These are phyloP conservation scores for Ophiocordyceps camponoti-saundersi DNA, from an alignment of 2,329 filamentous ascomycete species.

Conservation along the genomic window DNA sequence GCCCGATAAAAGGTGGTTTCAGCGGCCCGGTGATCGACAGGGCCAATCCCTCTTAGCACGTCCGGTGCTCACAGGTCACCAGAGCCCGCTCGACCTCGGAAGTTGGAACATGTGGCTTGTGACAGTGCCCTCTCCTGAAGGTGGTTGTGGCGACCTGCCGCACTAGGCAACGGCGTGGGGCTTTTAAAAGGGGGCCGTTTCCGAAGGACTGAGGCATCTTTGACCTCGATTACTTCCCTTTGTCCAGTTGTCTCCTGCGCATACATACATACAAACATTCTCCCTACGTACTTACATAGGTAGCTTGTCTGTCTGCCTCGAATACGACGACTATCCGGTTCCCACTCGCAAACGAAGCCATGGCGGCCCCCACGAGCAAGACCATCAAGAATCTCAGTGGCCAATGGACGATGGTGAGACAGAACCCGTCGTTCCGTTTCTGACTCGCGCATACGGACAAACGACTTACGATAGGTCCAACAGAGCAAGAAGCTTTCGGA, in stretches of 20 bases:
- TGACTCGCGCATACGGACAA: neutral
- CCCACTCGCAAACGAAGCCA: conserved; percentile 19
- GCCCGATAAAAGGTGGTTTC: too few relatives aligned
- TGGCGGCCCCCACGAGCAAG: conserved; percentile 56
- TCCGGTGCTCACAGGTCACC: too few relatives aligned
- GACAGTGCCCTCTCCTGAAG: neutral
- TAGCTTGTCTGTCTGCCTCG: neutral
- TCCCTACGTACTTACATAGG: too few relatives aligned
- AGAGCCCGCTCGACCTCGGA: neutral
- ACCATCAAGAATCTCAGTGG: conserved; percentile 52
- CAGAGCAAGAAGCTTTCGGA: conserved; percentile 65
- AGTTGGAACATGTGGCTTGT: neutral
- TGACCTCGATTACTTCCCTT: too few relatives aligned
- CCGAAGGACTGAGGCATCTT: neutral
- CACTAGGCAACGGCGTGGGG: neutral
- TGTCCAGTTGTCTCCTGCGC: too few relatives aligned
- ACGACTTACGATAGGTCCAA: neutral
- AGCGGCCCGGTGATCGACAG: neutral
- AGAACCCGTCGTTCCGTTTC: conserved; percentile 8
- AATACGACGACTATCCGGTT: too few relatives aligned
- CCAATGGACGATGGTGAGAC: conserved; percentile 47
- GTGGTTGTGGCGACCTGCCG: neutral
- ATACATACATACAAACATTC: too few relatives aligned
- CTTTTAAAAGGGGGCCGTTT: neutral
- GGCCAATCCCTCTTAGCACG: neutral